Evolutionary conservation across 371 early-diverging fungal species (phyloP).

Genomic region (Mortierella polycephala): DNA sequence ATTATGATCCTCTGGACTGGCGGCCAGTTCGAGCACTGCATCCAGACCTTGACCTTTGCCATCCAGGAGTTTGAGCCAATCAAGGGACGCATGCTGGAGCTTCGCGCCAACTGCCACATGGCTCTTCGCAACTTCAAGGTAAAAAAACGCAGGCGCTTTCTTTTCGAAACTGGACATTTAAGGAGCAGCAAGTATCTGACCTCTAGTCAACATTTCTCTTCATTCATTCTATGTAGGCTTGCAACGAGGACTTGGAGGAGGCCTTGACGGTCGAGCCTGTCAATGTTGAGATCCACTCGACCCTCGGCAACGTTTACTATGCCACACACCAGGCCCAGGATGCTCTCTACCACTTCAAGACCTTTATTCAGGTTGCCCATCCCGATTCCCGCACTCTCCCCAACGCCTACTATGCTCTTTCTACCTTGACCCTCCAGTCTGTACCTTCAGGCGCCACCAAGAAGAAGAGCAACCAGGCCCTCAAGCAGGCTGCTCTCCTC

Average conservation of each 20-base stretch:
- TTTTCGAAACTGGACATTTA: too few relatives aligned
- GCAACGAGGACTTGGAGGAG: slow-evolving; percentile 70
- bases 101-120: slow-evolving; percentile 73
- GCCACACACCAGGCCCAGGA: slow-evolving; percentile 64
- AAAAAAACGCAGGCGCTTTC: neutral
- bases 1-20: slow-evolving; percentile 74
- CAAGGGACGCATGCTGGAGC: slow-evolving; percentile 68
- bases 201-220: neutral
- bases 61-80: slow-evolving; percentile 66
- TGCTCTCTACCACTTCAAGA: slow-evolving; percentile 66
- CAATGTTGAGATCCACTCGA: slow-evolving; percentile 66
- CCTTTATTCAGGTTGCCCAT: slow-evolving; percentile 64
- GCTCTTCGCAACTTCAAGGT: slow-evolving; percentile 63
- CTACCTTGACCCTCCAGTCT: slow-evolving; percentile 58
- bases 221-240: slow-evolving; percentile 39
- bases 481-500: slow-evolving; percentile 57
- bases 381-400: slow-evolving; percentile 69
- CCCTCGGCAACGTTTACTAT: slow-evolving; percentile 68
- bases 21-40: slow-evolving; percentile 71
- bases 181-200: too few relatives aligned
- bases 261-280: slow-evolving; percentile 63
- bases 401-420: slow-evolving; percentile 67
- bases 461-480: slow-evolving; percentile 59
- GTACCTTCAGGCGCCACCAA: slow-evolving; percentile 53
- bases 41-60: slow-evolving; percentile 69